Evolutionary conservation across 495 filamentous ascomycete species (phyloP).

Genomic region (Penicillium psychrofluorescens): DNA sequence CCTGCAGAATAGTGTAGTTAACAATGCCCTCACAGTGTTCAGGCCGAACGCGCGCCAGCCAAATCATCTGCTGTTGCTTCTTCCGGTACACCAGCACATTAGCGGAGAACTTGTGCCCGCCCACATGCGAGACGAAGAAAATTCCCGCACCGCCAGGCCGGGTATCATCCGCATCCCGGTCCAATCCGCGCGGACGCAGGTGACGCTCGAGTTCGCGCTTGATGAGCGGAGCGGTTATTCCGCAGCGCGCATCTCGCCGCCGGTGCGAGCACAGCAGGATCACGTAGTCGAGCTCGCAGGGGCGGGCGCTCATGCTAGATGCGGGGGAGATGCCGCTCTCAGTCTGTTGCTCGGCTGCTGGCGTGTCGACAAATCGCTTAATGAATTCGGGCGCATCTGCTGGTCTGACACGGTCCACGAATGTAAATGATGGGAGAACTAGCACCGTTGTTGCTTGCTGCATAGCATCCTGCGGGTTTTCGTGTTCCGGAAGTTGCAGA

Average conservation of each 20-base stretch:
- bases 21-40: slow-evolving; percentile 94
- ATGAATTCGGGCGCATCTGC: slow-evolving; percentile 62
- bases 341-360: slow-evolving; percentile 54
- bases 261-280: slow-evolving; percentile 92
- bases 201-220: slow-evolving; percentile 82
- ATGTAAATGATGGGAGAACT: slow-evolving; percentile 78
- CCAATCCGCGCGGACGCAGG: slow-evolving; percentile 72
- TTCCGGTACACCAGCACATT: slow-evolving; percentile 86
- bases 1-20: slow-evolving; percentile 79
- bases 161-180: slow-evolving; percentile 81
- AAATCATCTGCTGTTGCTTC: slow-evolving; percentile 73
- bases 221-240: slow-evolving; percentile 82
- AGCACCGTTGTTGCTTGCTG: slow-evolving; percentile 61
- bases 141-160: slow-evolving; percentile 83
- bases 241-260: slow-evolving; percentile 88
- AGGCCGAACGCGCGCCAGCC: slow-evolving; percentile 79
- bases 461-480: slow-evolving; percentile 27
- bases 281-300: slow-evolving; percentile 72
- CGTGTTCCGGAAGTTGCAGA: slow-evolving; percentile 55
- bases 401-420: slow-evolving; percentile 73
- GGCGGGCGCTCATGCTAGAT: slow-evolving; percentile 40
- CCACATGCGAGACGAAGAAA: slow-evolving; percentile 91
- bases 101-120: slow-evolving; percentile 88
- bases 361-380: slow-evolving; percentile 55
- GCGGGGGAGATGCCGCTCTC: slow-evolving; percentile 10